Conservation (phyloP, 768 basidiomycete species). For the Pholiota microspora region DNA sequence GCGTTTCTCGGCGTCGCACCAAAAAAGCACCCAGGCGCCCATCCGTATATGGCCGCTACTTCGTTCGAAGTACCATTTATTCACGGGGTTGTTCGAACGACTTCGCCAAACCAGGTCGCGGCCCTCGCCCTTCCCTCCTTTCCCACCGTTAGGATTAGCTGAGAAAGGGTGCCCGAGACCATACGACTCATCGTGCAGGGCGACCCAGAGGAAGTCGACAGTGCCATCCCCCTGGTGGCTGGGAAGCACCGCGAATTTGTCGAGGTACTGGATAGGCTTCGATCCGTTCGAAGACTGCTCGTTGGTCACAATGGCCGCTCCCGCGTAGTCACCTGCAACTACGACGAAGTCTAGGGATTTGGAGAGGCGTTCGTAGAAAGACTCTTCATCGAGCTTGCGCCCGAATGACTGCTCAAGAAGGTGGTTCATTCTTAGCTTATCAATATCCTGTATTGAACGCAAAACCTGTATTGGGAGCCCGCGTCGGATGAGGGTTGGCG, state of each 20-base stretch:
- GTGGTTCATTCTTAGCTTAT: constrained; percentile 70
- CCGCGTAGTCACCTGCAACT: constrained; percentile 92
- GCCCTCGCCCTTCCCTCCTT: constrained; percentile 86
- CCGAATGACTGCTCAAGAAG: constrained; percentile 89
- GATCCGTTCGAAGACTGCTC: constrained; percentile 38
- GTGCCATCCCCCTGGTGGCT: constrained; percentile 97
- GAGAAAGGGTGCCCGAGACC: constrained; percentile 93
- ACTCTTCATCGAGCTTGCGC: constrained; percentile 61
- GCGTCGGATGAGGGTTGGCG: constrained; percentile 88
- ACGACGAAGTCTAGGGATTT: constrained; percentile 85
- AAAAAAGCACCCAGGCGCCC: constrained; percentile 91
- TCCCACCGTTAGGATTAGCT: constrained; percentile 93
- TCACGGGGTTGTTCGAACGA: constrained; percentile 90
- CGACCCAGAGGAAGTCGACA: constrained; percentile 99
- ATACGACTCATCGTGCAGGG: constrained; percentile 96
- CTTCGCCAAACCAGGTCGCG: constrained; percentile 95
- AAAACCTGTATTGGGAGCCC: constrained; percentile 87
- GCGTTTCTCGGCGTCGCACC: constrained; percentile 95
- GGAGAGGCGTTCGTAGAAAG: constrained; percentile 81
- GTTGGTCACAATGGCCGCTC: constrained; percentile 90
- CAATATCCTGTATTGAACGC: constrained; percentile 65
- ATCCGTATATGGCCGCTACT: constrained; percentile 86
- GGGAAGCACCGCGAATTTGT: constrained; percentile 97
- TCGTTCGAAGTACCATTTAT: constrained; percentile 99
- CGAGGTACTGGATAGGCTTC: constrained; percentile 80